A percentile compares a stretch with the other conserved stretches of the same genome.
Conservation (phyloP, 2,329 filamentous ascomycete genomes). For the Neocucurbitaria cava region DNA sequence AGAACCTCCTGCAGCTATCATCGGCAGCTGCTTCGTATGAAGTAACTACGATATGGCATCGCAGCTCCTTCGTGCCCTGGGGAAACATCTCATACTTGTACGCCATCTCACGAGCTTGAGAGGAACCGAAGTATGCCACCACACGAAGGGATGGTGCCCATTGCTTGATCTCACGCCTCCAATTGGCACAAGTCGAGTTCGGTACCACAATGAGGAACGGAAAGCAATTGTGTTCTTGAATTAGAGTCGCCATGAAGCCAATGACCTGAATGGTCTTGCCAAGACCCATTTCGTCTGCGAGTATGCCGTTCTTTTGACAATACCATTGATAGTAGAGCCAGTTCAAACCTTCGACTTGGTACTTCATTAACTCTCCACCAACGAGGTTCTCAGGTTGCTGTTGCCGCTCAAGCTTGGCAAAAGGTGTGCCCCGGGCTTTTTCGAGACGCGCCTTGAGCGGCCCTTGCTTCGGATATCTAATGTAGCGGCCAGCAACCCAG, state of each 20-base stretch:
- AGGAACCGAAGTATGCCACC: constrained; percentile 89
- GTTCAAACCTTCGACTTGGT: constrained; percentile 91
- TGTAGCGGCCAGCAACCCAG: constrained; percentile 80
- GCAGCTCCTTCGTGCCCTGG: constrained; percentile 67
- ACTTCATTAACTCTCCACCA: constrained; percentile 86
- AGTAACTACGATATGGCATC: constrained; percentile 90
- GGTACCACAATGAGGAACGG: constrained; percentile 93
- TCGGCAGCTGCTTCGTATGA: constrained; percentile 91
- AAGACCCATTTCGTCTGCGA: constrained; percentile 97
- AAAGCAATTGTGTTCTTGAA: constrained; percentile 72
- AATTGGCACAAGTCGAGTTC: constrained; percentile 96
- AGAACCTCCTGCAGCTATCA: constrained; percentile 68
- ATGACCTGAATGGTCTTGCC: constrained; percentile 97
- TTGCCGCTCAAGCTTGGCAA: constrained; percentile 71
- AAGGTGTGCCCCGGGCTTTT: constrained; percentile 70
- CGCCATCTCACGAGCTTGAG: constrained; percentile 75
- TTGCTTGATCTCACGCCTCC: constrained; percentile 93
- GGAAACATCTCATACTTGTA: constrained; percentile 88
- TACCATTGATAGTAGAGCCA: constrained; percentile 95
- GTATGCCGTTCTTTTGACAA: constrained; percentile 79
- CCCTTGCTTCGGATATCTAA: constrained; percentile 62
- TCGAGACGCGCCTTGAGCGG: constrained; percentile 72
- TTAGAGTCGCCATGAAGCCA: constrained; percentile 75
- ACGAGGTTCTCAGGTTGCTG: constrained; percentile 76
- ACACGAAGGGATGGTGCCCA: constrained; percentile 88